Evolutionary conservation across 208 protist species (phyloP).

Genomic region (Pavlovales sp.): DNA sequence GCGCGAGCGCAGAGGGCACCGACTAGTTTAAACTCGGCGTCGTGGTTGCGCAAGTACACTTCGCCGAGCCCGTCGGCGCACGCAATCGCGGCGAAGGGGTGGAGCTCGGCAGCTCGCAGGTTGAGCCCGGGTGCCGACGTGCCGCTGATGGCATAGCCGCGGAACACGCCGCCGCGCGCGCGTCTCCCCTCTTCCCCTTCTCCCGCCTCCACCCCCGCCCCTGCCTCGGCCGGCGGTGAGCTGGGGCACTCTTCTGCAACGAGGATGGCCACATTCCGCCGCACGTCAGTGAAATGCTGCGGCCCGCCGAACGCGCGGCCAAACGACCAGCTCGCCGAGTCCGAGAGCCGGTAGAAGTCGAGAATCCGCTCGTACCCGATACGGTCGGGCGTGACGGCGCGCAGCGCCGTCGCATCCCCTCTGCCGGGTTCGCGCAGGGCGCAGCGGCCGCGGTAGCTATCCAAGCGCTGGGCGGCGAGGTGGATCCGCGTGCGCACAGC

Average conservation of each 20-base stretch:
- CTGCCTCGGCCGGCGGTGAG: too few relatives aligned
- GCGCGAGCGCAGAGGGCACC: neutral
- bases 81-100: neutral
- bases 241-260: neutral
- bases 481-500: too few relatives aligned
- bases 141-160: neutral
- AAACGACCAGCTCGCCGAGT: neutral
- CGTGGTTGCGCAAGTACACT: neutral
- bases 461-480: too few relatives aligned
- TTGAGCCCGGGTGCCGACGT: neutral
- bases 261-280: slow-evolving; percentile 34
- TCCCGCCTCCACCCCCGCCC: too few relatives aligned
- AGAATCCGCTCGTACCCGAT: neutral
- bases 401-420: too few relatives aligned
- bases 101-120: neutral
- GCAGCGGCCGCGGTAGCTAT: too few relatives aligned
- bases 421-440: too few relatives aligned
- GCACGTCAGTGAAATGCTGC: slow-evolving; percentile 39
- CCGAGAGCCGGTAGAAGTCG: slow-evolving; percentile 2
- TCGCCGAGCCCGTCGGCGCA: slow-evolving; percentile 11
- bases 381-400: neutral
- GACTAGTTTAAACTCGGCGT: slow-evolving; percentile 39
- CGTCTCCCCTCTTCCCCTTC: too few relatives aligned
- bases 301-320: neutral
- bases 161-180: neutral